phyloP scores from a whole-genome alignment of 352 stramenopile genomes.

The Thalassiosira livingstoniorum region DNA sequence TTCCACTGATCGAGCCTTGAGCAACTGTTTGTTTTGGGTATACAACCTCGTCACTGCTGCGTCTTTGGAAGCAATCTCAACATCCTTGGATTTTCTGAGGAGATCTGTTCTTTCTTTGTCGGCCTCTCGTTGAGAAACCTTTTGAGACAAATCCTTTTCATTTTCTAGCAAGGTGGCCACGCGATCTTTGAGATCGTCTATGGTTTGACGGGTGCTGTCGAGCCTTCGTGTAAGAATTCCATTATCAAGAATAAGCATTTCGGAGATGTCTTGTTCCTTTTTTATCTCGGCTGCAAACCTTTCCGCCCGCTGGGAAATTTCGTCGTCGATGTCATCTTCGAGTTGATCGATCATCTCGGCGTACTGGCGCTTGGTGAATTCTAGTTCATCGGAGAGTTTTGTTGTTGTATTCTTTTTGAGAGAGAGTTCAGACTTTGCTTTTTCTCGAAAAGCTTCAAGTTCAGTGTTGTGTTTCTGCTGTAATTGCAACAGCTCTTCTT shows the following conservation, averaged over 20 bases:
- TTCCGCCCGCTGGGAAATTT: not conserved
- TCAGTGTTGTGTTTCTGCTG: conserved; percentile 14
- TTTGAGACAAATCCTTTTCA: not conserved
- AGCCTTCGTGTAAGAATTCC: conserved; percentile 14
- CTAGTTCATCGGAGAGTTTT: conserved; percentile 5
- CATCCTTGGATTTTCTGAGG: not conserved
- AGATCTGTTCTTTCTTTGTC: conserved; percentile 3
- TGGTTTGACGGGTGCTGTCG: conserved; percentile 18
- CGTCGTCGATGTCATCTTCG: conserved; percentile 21
- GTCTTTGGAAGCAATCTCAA: conserved; percentile 19
- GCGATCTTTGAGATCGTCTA: conserved; percentile 6
- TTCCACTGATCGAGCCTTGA: conserved; percentile 25
- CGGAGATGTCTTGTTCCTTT: not conserved
- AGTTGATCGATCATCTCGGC: conserved; percentile 15
- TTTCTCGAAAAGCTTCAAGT: not conserved
- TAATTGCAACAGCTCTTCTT: conserved; percentile 14
- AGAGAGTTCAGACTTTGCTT: conserved; percentile 4
- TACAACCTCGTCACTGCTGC: not conserved
- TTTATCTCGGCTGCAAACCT: conserved; percentile 19
- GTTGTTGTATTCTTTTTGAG: conserved; percentile 6
- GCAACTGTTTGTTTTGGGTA: conserved; percentile 4
- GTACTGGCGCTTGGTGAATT: conserved; percentile 9
- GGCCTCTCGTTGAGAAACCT: conserved; percentile 1
- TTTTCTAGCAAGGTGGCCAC: conserved; percentile 6
- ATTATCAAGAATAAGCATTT: conserved; percentile 20